Evolutionary conservation across 106 monocot genomes (phyloP).

Genomic region (Allium cepa): DNA sequence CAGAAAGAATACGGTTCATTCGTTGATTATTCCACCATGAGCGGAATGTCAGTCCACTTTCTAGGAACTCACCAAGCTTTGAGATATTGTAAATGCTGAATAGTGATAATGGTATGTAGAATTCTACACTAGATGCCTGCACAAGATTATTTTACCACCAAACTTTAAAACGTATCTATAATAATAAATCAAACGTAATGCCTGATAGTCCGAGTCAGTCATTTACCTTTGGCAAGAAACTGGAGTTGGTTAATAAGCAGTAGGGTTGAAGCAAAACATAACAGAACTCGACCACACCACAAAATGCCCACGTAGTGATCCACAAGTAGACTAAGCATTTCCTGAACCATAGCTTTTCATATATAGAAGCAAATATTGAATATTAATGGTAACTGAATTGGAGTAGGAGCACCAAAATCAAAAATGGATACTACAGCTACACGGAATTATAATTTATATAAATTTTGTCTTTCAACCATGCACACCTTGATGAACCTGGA

Average conservation of each 20-base stretch:
- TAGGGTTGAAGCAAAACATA: constrained; percentile 33
- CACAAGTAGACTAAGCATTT: constrained; percentile 28
- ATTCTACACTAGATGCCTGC: constrained; percentile 16
- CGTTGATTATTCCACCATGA: constrained; percentile 65
- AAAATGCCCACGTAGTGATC: constrained; percentile 11
- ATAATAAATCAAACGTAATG: no score
- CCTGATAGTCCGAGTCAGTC: not conserved
- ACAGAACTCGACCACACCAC: constrained; percentile 16
- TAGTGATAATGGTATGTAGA: constrained; percentile 11
- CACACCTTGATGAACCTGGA: no score
- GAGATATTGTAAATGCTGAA: constrained; percentile 16
- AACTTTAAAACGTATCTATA: no score
- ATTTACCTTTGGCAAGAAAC: constrained; percentile 37
- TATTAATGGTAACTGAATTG: no score
- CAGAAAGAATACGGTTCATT: constrained; percentile 27
- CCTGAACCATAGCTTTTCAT: constrained; percentile 23
- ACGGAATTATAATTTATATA: no score
- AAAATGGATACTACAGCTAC: no score
- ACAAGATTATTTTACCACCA: not conserved
- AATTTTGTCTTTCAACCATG: no score
- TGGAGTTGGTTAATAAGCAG: constrained; percentile 20
- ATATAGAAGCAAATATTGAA: constrained; percentile 7
- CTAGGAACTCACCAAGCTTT: constrained; percentile 24
- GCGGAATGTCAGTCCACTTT: constrained; percentile 18
- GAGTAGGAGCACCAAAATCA: no score